Evolutionary conservation across 805 yeast genomes (phyloP).

Genomic region (Nakazawaea sp.): DNA sequence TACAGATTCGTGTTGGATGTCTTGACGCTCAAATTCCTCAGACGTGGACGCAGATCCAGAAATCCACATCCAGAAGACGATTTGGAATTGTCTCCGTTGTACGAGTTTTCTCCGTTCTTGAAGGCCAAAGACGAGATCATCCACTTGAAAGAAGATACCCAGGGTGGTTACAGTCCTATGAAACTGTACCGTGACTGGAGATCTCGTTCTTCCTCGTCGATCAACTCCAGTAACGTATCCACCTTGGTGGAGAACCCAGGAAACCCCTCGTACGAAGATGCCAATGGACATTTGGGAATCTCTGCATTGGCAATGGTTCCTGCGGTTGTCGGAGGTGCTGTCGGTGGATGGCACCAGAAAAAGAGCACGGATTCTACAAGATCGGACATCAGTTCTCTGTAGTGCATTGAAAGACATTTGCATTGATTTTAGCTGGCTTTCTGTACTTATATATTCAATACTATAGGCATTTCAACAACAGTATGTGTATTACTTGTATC

Average conservation of each 20-base stretch:
- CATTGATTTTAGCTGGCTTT: too few species aligned
- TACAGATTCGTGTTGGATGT: slow-evolving; percentile 25
- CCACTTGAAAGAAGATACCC: slow-evolving; percentile 15
- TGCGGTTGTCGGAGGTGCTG: slow-evolving; percentile 49
- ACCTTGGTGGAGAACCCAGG: slow-evolving; percentile 4
- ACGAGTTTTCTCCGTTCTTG: slow-evolving; percentile 24
- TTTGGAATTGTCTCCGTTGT: slow-evolving; percentile 12
- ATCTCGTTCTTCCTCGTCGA: slow-evolving; percentile 6
- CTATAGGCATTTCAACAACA: too few species aligned
- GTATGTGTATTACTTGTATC: too few species aligned
- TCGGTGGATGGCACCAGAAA: slow-evolving; percentile 39
- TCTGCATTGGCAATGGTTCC: slow-evolving; percentile 47
- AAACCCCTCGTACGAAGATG: background rate
- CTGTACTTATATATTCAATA: too few species aligned
- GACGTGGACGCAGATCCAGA: slow-evolving; percentile 5
- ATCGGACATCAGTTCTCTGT: too few species aligned
- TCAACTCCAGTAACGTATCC: slow-evolving; percentile 7
- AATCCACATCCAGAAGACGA: slow-evolving; percentile 3
- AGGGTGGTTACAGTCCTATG: slow-evolving; percentile 3
- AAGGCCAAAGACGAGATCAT: slow-evolving; percentile 24
- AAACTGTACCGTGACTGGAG: slow-evolving; percentile 11
- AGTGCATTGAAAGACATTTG: too few species aligned
- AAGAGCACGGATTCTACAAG: too few species aligned
- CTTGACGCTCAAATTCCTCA: slow-evolving; percentile 16
- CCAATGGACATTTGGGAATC: slow-evolving; percentile 13